phyloP scores from a whole-genome alignment of 1,284 basidiomycete genomes.

The Vanrija sp. region DNA sequence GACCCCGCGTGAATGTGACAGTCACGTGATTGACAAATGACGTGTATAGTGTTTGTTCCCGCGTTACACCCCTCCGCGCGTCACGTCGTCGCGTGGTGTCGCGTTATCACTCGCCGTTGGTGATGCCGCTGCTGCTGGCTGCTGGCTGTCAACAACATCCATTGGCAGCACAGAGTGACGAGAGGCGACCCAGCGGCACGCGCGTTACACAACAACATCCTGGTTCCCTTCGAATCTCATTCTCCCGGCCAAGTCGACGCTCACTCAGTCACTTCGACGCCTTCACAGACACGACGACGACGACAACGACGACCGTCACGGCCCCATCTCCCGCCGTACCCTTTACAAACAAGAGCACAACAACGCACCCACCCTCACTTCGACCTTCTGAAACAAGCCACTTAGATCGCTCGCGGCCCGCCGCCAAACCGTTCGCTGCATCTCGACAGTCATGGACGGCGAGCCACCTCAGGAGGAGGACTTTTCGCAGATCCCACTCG shows the following conservation, averaged over 20 bases:
- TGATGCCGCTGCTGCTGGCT: too few relatives aligned
- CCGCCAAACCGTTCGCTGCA: background rate
- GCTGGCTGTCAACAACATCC: background rate
- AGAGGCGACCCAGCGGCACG: too few relatives aligned
- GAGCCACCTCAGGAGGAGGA: constrained; percentile 89
- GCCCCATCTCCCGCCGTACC: background rate
- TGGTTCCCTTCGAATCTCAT: too few relatives aligned
- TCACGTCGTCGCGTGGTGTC: background rate
- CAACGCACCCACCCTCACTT: background rate
- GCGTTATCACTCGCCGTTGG: background rate
- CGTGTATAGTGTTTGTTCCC: background rate
- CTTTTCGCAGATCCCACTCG: constrained; percentile 74
- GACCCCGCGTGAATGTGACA: background rate
- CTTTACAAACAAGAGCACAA: background rate
- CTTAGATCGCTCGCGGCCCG: background rate
- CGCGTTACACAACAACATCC: too few relatives aligned
- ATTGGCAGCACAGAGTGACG: too few relatives aligned
- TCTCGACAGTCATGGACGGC: constrained; percentile 83
- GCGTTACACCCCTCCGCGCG: background rate
- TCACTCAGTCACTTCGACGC: background rate
- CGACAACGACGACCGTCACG: background rate
- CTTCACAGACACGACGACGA: background rate
- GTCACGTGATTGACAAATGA: background rate
- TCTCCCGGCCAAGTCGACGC: background rate
- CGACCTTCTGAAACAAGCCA: background rate